These are phyloP conservation scores for Globisporangium alternatum DNA, from an alignment of 352 stramenopile species.

Conservation along the genomic window DNA sequence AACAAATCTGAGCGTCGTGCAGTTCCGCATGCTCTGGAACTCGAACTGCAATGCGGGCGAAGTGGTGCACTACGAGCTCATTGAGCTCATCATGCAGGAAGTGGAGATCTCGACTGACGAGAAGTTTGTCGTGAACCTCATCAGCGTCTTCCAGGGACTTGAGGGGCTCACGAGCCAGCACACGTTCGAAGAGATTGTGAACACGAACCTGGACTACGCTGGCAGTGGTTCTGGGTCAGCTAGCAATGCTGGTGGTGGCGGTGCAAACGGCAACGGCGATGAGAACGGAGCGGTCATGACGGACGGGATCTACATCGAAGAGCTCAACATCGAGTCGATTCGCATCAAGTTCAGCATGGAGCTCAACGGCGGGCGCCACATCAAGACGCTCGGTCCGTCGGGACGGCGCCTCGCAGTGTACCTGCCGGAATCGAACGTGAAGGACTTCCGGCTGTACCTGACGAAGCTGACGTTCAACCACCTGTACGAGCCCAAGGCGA, in stretches of 20 bases:
- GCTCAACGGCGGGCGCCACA: constrained; percentile 77
- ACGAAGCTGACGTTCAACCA: constrained; percentile 81
- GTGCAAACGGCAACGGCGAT: constrained; percentile 18
- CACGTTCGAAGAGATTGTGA: constrained; percentile 79
- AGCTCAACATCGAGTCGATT: constrained; percentile 82
- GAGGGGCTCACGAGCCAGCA: constrained; percentile 69
- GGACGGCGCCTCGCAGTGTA: constrained; percentile 75
- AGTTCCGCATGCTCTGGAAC: constrained; percentile 89
- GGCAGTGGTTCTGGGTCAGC: constrained; percentile 19
- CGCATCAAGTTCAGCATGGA: constrained; percentile 87
- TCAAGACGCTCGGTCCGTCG: constrained; percentile 79
- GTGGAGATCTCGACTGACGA: constrained; percentile 88
- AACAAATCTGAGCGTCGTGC: constrained; percentile 65
- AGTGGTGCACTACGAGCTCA: constrained; percentile 83
- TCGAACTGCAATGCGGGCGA: constrained; percentile 68
- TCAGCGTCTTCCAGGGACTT: constrained; percentile 86
- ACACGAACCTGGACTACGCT: constrained; percentile 70
- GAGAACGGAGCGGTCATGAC: constrained; percentile 22
- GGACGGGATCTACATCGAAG: constrained; percentile 85
- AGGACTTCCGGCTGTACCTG: constrained; percentile 84
- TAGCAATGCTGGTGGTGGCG: constrained; percentile 16
- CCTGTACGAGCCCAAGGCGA: constrained; percentile 76
- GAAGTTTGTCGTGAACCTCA: constrained; percentile 89
- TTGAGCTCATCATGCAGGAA: constrained; percentile 86
- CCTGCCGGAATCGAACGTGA: constrained; percentile 87